Conservation (phyloP, 192 early-diverging fungal species). For the Geosiphon pyriformis region DNA sequence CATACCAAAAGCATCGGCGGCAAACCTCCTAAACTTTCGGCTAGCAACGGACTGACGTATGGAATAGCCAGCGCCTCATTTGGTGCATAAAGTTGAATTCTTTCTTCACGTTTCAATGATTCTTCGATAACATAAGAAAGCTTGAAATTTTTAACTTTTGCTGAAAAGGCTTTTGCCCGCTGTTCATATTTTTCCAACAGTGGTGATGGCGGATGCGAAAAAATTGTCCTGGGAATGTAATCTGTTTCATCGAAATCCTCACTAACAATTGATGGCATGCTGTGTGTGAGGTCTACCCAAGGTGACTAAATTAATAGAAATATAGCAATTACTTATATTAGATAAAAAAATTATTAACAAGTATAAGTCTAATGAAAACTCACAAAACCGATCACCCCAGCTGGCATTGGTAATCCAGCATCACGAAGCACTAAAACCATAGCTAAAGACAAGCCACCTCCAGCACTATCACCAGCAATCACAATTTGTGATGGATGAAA, state of each 20-base stretch:
- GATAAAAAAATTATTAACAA: neutral
- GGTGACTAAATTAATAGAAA: neutral
- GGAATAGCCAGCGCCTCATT: slow-evolving; percentile 39
- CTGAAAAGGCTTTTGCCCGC: slow-evolving; percentile 20
- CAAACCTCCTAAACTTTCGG: slow-evolving; percentile 31
- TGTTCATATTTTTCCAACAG: slow-evolving; percentile 30
- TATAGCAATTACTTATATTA: neutral
- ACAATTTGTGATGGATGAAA: slow-evolving; percentile 51
- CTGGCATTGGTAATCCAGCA: slow-evolving; percentile 49
- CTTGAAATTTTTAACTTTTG: slow-evolving; percentile 15
- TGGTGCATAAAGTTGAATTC: slow-evolving; percentile 41
- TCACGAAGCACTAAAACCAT: slow-evolving; percentile 53
- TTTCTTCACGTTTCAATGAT: slow-evolving; percentile 26
- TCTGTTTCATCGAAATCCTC: slow-evolving; percentile 28
- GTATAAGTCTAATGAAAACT: neutral
- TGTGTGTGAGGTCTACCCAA: slow-evolving; percentile 46
- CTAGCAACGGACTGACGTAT: slow-evolving; percentile 43
- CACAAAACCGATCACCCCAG: slow-evolving; percentile 42
- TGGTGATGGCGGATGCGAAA: slow-evolving; percentile 27
- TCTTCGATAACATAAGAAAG: slow-evolving; percentile 20
- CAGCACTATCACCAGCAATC: slow-evolving; percentile 65
- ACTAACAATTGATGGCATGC: slow-evolving; percentile 35
- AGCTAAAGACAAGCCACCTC: slow-evolving; percentile 55
- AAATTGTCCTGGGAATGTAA: slow-evolving; percentile 33
- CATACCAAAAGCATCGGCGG: slow-evolving; percentile 43